Conservation (phyloP, 805 yeast species). For the Candida coleopterorum region DNA sequence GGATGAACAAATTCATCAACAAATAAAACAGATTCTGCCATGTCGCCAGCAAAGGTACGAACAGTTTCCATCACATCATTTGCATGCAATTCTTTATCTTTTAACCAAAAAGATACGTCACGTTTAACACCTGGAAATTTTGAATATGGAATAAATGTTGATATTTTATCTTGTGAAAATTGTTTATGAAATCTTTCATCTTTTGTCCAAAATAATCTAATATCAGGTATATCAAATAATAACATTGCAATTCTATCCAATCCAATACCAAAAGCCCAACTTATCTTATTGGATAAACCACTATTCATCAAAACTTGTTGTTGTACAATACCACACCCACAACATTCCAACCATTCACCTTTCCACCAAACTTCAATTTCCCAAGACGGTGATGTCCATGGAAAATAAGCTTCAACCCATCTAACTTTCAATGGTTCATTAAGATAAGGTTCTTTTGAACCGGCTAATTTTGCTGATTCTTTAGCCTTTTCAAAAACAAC, state of each 20-base stretch:
- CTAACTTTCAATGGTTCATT: slow-evolving; percentile 77
- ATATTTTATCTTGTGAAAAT: slow-evolving; percentile 59
- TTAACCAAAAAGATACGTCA: slow-evolving; percentile 92
- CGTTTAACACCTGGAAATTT: slow-evolving; percentile 83
- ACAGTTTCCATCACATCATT: slow-evolving; percentile 95
- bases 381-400: slow-evolving; percentile 99
- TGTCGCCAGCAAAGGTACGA: slow-evolving; percentile 76
- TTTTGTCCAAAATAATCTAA: slow-evolving; percentile 83
- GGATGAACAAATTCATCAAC: slow-evolving; percentile 86
- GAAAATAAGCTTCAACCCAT: slow-evolving; percentile 95
- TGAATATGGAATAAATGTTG: slow-evolving; percentile 81
- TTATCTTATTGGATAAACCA: slow-evolving; percentile 62
- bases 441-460: slow-evolving; percentile 52
- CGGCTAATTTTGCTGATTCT: slow-evolving; percentile 55
- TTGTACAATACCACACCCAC: slow-evolving; percentile 91
- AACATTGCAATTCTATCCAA: slow-evolving; percentile 95
- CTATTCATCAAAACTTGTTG: slow-evolving; percentile 73
- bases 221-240: slow-evolving; percentile 91
- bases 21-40: slow-evolving; percentile 78
- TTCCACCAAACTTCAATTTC: slow-evolving; percentile 99
- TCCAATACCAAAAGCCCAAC: slow-evolving; percentile 99
- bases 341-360: slow-evolving; percentile 95
- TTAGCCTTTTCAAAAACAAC: slow-evolving; percentile 75
- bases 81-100: slow-evolving; percentile 55
- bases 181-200: slow-evolving; percentile 76